A percentile compares a stretch with the other conserved stretches of the same genome.
These are phyloP conservation scores for Syncephalastrum monosporum DNA, from an alignment of 371 early-diverging fungal species.

Conservation along the genomic window DNA sequence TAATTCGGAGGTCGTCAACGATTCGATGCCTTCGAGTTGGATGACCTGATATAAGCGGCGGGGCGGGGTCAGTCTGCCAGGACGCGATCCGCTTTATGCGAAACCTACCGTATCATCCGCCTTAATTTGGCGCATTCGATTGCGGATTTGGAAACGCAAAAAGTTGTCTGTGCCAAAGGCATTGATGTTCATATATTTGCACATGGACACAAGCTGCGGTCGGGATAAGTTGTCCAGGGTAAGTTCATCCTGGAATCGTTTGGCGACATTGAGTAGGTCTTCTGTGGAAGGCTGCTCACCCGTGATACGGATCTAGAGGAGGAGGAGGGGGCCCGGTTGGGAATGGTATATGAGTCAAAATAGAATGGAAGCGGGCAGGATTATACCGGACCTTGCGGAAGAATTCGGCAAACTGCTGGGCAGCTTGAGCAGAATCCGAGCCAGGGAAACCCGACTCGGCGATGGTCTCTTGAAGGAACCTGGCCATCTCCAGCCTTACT, in stretches of 20 bases:
- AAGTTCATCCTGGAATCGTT: constrained; percentile 87
- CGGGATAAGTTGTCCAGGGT: constrained; percentile 91
- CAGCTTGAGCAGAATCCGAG: constrained; percentile 54
- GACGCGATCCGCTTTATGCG: background rate
- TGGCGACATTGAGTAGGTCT: constrained; percentile 80
- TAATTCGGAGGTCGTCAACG: constrained; percentile 81
- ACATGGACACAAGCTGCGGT: constrained; percentile 92
- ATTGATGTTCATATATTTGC: constrained; percentile 89
- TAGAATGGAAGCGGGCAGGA: background rate
- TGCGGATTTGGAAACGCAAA: constrained; percentile 85
- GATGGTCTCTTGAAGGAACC: constrained; percentile 91
- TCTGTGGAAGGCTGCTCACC: constrained; percentile 83
- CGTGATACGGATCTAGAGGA: constrained; percentile 72
- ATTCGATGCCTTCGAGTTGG: constrained; percentile 82
- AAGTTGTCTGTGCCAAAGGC: constrained; percentile 95
- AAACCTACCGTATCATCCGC: constrained; percentile 77
- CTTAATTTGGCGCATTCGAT: constrained; percentile 79
- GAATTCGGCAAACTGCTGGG: constrained; percentile 77
- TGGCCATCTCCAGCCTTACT: constrained; percentile 91
- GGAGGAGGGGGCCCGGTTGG: background rate
- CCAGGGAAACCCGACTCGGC: constrained; percentile 76
- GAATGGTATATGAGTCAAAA: background rate
- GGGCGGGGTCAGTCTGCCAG: background rate
- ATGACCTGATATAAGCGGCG: constrained; percentile 55
- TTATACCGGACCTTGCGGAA: constrained; percentile 64